Base-by-base conservation (phyloP, 2,329 filamentous ascomycete species). In the Fusarium pseudograminearum region DNA sequence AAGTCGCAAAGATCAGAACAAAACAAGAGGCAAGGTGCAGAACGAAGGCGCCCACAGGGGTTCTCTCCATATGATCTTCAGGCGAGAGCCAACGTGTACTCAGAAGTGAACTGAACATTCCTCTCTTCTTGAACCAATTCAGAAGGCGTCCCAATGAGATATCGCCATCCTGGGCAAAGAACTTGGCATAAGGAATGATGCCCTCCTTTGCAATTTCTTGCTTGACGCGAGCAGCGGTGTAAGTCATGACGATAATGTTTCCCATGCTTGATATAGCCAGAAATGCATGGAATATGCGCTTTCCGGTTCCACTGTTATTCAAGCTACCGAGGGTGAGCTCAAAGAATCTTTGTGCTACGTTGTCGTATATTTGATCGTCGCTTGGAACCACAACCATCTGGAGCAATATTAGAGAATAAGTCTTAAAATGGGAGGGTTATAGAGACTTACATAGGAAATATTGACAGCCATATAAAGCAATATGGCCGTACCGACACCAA, bases 171-270 rank as follows among this genome's bases (percentile, higher is more conserved):
- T 78, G 76, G 3, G 81, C 84, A 63, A 86, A 84, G 75, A 86
- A 84, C 36, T 80, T 79, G 5, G 84, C 80, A 55, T 77, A 85
- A 0, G 85, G 85, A 4, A 87, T 76, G 54, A 87, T 82, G 1
- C 86, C 86, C 73, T 87, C 84, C 70, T 89, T 88, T 10, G 86
- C 87, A 44, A 89, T 87, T 71, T 89, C 86, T 71, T 89, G 86
- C 73, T 89, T 88, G 20, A 89, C 83, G 63, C 85, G 80, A 4
- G 85, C 81, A 10, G 84, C 82, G 0, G 85, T 86, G 67, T 86
- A 89, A 1, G 86, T 89, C 77, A 85, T 86, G 22, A 85, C 84
- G 15, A 88, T 79, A 42, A 89, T 83, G 70, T 89, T 88, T 0
- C 86, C 86, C 50, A 88, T 80, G 26, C 82, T 84, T 4, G 84